Conservation (phyloP, 2,329 filamentous ascomycete species). For the Didymella keratinophila region DNA sequence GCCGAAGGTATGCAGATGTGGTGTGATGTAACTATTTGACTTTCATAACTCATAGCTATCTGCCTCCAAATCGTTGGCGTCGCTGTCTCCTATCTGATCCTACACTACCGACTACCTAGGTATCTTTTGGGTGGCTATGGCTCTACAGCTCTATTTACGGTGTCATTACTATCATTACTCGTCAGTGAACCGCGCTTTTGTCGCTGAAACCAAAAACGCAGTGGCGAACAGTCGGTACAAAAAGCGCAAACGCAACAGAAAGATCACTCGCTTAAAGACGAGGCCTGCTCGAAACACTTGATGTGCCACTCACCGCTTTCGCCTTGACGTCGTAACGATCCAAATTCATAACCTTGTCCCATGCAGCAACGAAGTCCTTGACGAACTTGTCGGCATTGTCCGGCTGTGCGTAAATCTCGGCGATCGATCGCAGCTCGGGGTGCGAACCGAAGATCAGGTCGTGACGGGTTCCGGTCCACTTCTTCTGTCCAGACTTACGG, state of each 20-base stretch:
- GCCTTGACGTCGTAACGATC: conserved; percentile 69
- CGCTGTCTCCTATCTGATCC: conserved; percentile 18
- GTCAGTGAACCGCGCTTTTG: conserved; percentile 31
- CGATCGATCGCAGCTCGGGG: conserved; percentile 73
- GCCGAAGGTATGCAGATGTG: background rate
- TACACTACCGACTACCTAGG: conserved; percentile 27
- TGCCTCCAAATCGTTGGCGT: conserved; percentile 11
- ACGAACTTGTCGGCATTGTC: conserved; percentile 71
- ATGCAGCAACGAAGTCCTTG: conserved; percentile 74
- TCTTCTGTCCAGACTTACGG: conserved; percentile 70
- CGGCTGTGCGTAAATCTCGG: conserved; percentile 72
- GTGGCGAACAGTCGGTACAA: conserved; percentile 18
- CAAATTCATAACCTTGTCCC: conserved; percentile 77
- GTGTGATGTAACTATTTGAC: conserved; percentile 1
- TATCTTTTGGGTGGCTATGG: conserved; percentile 29
- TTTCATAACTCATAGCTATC: conserved; percentile 19
- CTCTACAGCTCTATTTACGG: conserved; percentile 28
- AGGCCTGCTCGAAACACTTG: conserved; percentile 36
- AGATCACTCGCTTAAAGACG: conserved; percentile 31
- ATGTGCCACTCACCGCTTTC: conserved; percentile 43
- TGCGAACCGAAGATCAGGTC: conserved; percentile 79
- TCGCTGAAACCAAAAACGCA: conserved; percentile 8
- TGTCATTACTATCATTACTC: conserved; percentile 34
- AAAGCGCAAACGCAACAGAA: conserved; percentile 21
- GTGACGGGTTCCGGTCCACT: conserved; percentile 73